Base-by-base conservation (phyloP, 176 grass and related monocot species). In the Pharus latifolius region DNA sequence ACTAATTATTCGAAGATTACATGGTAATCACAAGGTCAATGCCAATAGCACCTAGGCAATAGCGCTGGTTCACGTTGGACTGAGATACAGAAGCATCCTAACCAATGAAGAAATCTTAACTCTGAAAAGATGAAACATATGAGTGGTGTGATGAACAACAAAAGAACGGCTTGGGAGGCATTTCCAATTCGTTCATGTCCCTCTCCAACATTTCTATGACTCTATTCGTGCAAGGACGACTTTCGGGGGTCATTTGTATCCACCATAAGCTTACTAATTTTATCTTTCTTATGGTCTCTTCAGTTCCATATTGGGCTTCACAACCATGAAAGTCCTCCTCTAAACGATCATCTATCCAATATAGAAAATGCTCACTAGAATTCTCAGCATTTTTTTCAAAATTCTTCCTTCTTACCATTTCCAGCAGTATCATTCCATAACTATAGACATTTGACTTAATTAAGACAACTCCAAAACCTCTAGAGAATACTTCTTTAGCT, bases 401-500 rank as follows among this genome's bases (percentile, higher is more conserved):
- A 43, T 77, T 78, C 20, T 32, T 69, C 49, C 60, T 67, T 37
- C 64, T 73, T 68, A 85, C 60, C 74, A 88, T 88, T 63, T 92
- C 82, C 2, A 92, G 50, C 1, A 92, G 73, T 78, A 82, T 61
- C 85, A 82, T 88, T 49, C 85, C 78, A 13, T 85, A 85, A 24
- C 89, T 85, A 49, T 88, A 88, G 7, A 88, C 85, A 44, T 92
- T 81, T n/a, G 81, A 92, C 26, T 92, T 82, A 5, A 62, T 85
- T 0, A 81, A 88, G 45, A 66, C 81, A 0, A 57, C 37, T 7
- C 85, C 82, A 3, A 88, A 84, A 30, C 44, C 50, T 7, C 85
- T 62, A 1, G 78, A 92, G 49, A 88, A 80, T 19, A 92, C 85
- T 75, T 92, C 89, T 8, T 81, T 85, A 1, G 85, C 85, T 24